A percentile compares a stretch with the other conserved stretches of the same genome.
These are phyloP conservation scores for Venturia asperata DNA, from an alignment of 2,329 filamentous ascomycete genomes.

Conservation along the genomic window DNA sequence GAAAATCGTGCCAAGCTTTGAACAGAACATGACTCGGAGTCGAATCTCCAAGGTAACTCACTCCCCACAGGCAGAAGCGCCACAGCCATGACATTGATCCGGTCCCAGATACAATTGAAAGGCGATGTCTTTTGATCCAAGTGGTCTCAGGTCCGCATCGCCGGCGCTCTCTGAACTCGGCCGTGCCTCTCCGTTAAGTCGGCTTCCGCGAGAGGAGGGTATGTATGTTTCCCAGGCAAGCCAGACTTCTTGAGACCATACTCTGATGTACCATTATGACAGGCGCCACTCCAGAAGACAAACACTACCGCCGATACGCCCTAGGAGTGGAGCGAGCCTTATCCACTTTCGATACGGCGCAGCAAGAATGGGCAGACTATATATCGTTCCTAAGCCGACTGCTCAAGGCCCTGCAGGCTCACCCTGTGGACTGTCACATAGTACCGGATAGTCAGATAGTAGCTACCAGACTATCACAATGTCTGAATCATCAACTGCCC, in stretches of 20 bases:
- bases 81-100: neutral
- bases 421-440: conserved; percentile 58
- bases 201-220: conserved; percentile 77
- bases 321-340: conserved; percentile 80
- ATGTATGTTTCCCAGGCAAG: conserved; percentile 33
- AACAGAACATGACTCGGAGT: neutral
- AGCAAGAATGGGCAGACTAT: conserved; percentile 99
- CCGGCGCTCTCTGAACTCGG: conserved; percentile 67
- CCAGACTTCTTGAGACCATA: neutral
- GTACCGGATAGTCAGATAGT: conserved; percentile 78
- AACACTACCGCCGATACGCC: conserved; percentile 78
- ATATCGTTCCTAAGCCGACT: conserved; percentile 92
- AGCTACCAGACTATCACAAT: conserved; percentile 89
- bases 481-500: conserved; percentile 83
- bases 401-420: conserved; percentile 87
- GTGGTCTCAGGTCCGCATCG: conserved; percentile 55
- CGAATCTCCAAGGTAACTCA: neutral
- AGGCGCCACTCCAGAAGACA: conserved; percentile 57
- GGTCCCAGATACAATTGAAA: conserved; percentile 24
- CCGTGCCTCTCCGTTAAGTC: conserved; percentile 65
- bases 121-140: conserved; percentile 58
- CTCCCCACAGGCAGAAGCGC: neutral
- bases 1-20: neutral
- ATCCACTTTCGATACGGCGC: conserved; percentile 79
- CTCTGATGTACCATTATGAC: conserved; percentile 28